These are phyloP conservation scores for Pascua guehoae DNA, from an alignment of 1,284 basidiomycete genomes.

Conservation along the genomic window DNA sequence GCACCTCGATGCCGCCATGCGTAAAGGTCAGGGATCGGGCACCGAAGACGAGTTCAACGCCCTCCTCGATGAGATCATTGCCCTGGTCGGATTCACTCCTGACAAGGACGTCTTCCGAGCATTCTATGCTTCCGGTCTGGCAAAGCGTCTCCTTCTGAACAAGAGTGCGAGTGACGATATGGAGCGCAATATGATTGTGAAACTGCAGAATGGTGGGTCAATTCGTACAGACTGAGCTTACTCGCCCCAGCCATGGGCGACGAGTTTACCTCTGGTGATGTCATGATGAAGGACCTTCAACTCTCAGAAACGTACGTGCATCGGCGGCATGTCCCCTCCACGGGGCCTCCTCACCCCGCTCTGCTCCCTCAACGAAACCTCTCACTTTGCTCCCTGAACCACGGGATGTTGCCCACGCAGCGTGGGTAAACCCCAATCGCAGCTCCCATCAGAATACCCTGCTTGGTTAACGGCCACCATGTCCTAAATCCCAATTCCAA, in stretches of 20 bases:
- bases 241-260: conserved; percentile 46
- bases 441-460: too few species aligned
- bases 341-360: neutral
- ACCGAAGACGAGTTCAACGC: conserved; percentile 68
- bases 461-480: too few species aligned
- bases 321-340: too few species aligned
- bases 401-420: too few species aligned
- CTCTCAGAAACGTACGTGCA: conserved; percentile 46
- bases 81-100: conserved; percentile 75
- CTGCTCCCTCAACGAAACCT: neutral
- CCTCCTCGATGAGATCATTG: conserved; percentile 71
- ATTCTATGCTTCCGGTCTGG: conserved; percentile 86
- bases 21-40: conserved; percentile 71
- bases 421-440: too few species aligned
- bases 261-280: conserved; percentile 50
- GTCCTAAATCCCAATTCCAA: too few species aligned
- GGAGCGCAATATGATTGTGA: conserved; percentile 82
- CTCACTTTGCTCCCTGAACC: neutral
- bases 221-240: neutral
- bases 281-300: conserved; percentile 51
- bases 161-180: conserved; percentile 87
- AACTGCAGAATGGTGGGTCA: conserved; percentile 73
- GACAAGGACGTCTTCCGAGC: conserved; percentile 92
- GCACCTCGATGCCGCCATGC: conserved; percentile 79
- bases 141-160: conserved; percentile 80